phyloP scores from a whole-genome alignment of 2,329 filamentous ascomycete species.

The Cordyceps militaris region DNA sequence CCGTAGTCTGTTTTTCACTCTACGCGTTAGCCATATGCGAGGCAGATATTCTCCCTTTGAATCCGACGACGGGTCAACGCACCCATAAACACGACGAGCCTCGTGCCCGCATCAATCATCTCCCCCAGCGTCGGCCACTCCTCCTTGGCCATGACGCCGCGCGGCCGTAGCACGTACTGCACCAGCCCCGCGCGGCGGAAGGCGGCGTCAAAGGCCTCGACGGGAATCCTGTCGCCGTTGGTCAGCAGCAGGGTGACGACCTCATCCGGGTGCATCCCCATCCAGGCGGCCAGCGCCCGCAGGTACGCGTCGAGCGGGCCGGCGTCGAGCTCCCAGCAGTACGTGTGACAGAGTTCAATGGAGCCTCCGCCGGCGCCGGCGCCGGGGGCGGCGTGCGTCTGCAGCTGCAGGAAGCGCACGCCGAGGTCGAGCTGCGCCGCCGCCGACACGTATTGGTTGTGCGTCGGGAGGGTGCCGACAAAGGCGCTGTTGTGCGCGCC shows the following conservation, averaged over 20 bases:
- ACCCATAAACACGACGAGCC: constrained; percentile 67
- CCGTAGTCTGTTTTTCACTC: constrained; percentile 53
- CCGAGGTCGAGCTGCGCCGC: constrained; percentile 53
- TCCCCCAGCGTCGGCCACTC: constrained; percentile 64
- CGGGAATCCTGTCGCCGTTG: constrained; percentile 51
- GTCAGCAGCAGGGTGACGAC: constrained; percentile 58
- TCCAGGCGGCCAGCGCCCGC: constrained; percentile 50
- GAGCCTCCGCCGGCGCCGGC: constrained; percentile 12
- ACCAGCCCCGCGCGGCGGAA: constrained; percentile 51
- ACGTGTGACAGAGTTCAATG: constrained; percentile 58
- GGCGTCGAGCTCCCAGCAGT: constrained; percentile 51
- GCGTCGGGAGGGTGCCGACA: constrained; percentile 43
- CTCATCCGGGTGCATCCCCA: constrained; percentile 51
- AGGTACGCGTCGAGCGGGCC: constrained; percentile 51
- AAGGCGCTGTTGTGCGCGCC: constrained; percentile 62
- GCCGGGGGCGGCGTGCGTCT: constrained; percentile 49
- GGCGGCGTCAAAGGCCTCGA: constrained; percentile 46
- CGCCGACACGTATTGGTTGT: constrained; percentile 56
- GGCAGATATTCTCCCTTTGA: too few species aligned
- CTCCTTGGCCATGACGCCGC: constrained; percentile 29
- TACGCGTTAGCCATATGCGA: too few species aligned
- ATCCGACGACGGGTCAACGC: constrained; percentile 17
- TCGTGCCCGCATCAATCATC: constrained; percentile 54
- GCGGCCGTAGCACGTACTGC: constrained; percentile 48
- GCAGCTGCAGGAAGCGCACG: constrained; percentile 57